Conservation (phyloP, 2,329 filamentous ascomycete species). For the Sporothrix variecibatus region DNA sequence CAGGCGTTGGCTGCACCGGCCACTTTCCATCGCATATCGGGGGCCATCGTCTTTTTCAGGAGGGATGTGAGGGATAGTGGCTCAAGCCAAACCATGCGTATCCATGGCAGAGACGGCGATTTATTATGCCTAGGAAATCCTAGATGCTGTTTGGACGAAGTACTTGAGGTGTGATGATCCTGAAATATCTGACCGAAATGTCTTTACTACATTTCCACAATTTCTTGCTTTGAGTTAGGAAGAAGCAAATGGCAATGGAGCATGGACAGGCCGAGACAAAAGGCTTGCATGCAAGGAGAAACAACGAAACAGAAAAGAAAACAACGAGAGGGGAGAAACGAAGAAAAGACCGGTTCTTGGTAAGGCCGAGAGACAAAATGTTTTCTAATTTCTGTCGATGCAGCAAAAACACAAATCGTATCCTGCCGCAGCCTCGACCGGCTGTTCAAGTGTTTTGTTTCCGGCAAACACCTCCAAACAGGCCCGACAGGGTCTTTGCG, state of each 20-base stretch:
- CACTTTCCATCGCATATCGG: not conserved
- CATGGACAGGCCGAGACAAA: not conserved
- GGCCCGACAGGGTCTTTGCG: not conserved
- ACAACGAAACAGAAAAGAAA: not conserved
- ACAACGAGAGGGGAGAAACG: not conserved
- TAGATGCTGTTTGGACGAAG: not conserved
- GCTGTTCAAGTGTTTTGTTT: slow-evolving; percentile 21
- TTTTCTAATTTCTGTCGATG: not conserved
- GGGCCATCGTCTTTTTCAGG: not conserved
- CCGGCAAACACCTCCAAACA: slow-evolving; percentile 7
- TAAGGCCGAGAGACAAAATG: not conserved
- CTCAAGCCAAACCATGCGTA: not conserved
- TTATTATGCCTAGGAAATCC: not conserved
- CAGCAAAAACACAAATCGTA: not conserved
- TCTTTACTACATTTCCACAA: not conserved
- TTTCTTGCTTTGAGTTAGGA: not conserved
- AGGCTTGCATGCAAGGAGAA: not conserved
- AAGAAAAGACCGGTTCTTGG: not conserved
- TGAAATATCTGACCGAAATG: not conserved
- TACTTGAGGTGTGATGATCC: not conserved
- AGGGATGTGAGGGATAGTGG: not conserved
- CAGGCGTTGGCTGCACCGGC: too few species aligned
- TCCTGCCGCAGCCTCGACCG: not conserved
- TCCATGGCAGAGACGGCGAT: not conserved
- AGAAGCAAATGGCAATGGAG: not conserved